Evolutionary conservation across 805 yeast species (phyloP).

Genomic region (Hanseniaspora meyeri): DNA sequence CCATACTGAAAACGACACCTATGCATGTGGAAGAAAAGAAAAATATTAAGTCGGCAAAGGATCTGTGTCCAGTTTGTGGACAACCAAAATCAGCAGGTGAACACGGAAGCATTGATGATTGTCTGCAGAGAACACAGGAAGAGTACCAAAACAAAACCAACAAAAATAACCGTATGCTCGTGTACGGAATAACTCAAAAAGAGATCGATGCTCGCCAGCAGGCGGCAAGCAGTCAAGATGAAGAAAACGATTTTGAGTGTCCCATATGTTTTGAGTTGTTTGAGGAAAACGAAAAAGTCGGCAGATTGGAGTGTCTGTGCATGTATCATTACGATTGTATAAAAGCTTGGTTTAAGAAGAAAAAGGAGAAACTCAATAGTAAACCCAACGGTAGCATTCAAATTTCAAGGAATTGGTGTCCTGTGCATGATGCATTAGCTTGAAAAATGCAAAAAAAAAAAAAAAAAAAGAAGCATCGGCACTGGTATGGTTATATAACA

Average conservation of each 20-base stretch:
- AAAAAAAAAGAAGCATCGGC: neutral
- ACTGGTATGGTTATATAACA: neutral
- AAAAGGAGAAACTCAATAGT: constrained; percentile 36
- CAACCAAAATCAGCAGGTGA: neutral
- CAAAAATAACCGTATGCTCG: constrained; percentile 73
- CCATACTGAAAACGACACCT: neutral
- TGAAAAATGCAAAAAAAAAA: neutral
- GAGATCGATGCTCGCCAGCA: constrained; percentile 16
- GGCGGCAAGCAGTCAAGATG: constrained; percentile 19
- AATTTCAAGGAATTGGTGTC: constrained; percentile 39
- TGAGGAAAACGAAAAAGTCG: constrained; percentile 75
- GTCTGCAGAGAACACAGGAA: constrained; percentile 50
- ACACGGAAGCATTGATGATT: constrained; percentile 29
- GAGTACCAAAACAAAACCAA: constrained; percentile 34
- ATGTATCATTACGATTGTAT: constrained; percentile 88
- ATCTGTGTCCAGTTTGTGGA: constrained; percentile 1
- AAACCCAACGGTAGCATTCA: constrained; percentile 15
- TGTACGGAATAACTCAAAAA: constrained; percentile 37
- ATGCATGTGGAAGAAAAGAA: neutral
- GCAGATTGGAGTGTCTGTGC: constrained; percentile 85
- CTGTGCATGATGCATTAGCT: constrained; percentile 32
- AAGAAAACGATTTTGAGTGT: constrained; percentile 52
- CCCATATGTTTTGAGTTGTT: constrained; percentile 88
- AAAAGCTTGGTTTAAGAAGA: constrained; percentile 77
- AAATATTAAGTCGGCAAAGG: neutral